Conservation (phyloP, 1,284 basidiomycete species). For the Leccinum solheimii region DNA sequence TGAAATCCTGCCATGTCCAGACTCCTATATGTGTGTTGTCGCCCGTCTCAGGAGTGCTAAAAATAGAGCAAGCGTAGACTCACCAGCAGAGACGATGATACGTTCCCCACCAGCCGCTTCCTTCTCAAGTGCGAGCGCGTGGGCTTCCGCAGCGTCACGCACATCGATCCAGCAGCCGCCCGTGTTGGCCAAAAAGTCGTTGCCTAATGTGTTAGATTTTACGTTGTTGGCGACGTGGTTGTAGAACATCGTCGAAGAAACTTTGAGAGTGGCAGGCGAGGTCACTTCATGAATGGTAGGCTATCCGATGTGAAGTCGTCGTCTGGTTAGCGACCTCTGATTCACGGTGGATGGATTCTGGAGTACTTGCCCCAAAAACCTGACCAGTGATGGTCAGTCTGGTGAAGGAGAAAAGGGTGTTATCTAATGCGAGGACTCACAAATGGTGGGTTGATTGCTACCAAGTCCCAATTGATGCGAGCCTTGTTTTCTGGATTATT, state of each 20-base stretch:
- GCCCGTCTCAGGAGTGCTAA: too few relatives aligned
- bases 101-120: too few relatives aligned
- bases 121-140: too few relatives aligned
- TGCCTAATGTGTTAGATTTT: slow-evolving; percentile 1
- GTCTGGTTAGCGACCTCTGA: slow-evolving; percentile 1
- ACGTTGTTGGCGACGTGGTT: slow-evolving; percentile 8
- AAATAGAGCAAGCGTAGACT: too few relatives aligned
- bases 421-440: slow-evolving; percentile 38
- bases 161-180: slow-evolving; percentile 15
- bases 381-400: slow-evolving; percentile 7
- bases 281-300: slow-evolving; percentile 53
- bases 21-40: too few relatives aligned
- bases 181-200: slow-evolving; percentile 31
- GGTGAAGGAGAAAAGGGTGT: not conserved
- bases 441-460: slow-evolving; percentile 56
- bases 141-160: too few relatives aligned
- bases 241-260: slow-evolving; percentile 41
- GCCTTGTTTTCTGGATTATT: slow-evolving; percentile 38
- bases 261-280: slow-evolving; percentile 49
- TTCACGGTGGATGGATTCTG: not conserved
- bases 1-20: too few relatives aligned
- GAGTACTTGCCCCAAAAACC: slow-evolving; percentile 37
- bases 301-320: slow-evolving; percentile 16
- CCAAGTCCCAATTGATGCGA: slow-evolving; percentile 52
- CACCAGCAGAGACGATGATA: too few relatives aligned